Evolutionary conservation across 768 basidiomycete species (phyloP), one percentile per base, ranked within the genome.

Genomic region (Leucocoprinus sp.): DNA sequence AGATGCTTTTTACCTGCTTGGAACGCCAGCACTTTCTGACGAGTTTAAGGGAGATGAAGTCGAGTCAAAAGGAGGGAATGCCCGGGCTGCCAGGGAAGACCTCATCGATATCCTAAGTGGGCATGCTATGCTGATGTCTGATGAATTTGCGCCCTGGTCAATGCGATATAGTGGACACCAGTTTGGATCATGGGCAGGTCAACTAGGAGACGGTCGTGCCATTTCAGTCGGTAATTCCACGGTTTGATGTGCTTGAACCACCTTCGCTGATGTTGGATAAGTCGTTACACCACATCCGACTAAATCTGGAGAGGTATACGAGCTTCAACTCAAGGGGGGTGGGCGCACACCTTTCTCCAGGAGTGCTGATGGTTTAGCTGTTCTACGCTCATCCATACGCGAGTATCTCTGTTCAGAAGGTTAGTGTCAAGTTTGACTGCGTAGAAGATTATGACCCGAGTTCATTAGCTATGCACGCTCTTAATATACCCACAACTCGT

Each of bases 351-450:
- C 96, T 0, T 98, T 93, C 65, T 88, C 90, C 0, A 76, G 96
- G 19, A 75, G 72, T 42, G 95, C 96, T 2, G 96, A 98, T 60
- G 96, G 96, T 0, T 72, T 99, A 14, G 96, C 96, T 0, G 95
- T 97, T 2, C 64, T 93, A n/a, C 82, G 96, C 21, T 93, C 90
- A 33, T 93, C 91, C 4, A 82, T 98, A 22, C 82, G 95, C 37
- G 96, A 98, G 65, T 98, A 82, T 55, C 77, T 98, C 7, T 85
- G 90, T 34, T 85, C 90, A 2, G 95, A 98, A 82, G 89, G 87
- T 81, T 52, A 49, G 65, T 57, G 24, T 27, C 24, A 33, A 45
- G 17, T 15, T n/a, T 18, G 17, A 17, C 7, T 27, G 5, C 26
- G 28, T 41, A 1, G 24, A 2, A 17, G 6, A 41, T 15, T 9